These are phyloP conservation scores for Linum usitatissimum DNA, from an alignment of 345 rosid genomes.

Conservation along the genomic window DNA sequence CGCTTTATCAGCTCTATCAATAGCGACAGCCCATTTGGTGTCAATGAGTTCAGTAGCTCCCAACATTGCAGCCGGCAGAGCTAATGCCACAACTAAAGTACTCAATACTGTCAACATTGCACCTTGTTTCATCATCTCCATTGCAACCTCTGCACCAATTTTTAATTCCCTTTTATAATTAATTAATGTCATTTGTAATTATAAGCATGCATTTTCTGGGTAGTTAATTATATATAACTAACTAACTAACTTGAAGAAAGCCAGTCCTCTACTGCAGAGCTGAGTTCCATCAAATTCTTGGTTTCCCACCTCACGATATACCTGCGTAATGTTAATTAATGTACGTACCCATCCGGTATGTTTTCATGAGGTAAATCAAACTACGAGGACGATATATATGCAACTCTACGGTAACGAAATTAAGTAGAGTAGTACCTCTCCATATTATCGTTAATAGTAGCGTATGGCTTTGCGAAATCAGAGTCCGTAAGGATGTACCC, in stretches of 20 bases:
- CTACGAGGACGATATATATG: too few relatives aligned
- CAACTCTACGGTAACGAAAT: not conserved
- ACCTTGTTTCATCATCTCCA: slow-evolving; percentile 34
- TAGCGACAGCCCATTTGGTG: slow-evolving; percentile 31
- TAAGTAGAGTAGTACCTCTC: slow-evolving; percentile 29
- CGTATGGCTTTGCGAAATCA: slow-evolving; percentile 43
- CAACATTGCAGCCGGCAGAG: slow-evolving; percentile 37
- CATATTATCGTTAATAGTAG: slow-evolving; percentile 25
- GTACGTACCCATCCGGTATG: too few relatives aligned
- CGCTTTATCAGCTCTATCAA: slow-evolving; percentile 43
- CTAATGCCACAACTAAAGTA: slow-evolving; percentile 28
- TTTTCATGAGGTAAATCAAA: too few relatives aligned
- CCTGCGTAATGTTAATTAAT: slow-evolving; percentile 15
- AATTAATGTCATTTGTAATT: not conserved
- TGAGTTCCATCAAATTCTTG: slow-evolving; percentile 31
- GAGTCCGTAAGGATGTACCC: slow-evolving; percentile 30
- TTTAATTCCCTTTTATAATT: too few relatives aligned
- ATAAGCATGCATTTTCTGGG: not conserved
- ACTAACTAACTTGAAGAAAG: slow-evolving; percentile 35
- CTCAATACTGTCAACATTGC: slow-evolving; percentile 46
- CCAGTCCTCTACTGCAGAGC: slow-evolving; percentile 41
- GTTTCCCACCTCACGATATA: slow-evolving; percentile 49
- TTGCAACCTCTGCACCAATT: slow-evolving; percentile 25
- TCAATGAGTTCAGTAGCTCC: slow-evolving; percentile 35
- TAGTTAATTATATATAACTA: not conserved